A percentile compares a stretch with the other conserved stretches of the same genome.
Conservation (phyloP, 1,284 basidiomycete species). For the Cutaneotrichosporon mucoides region DNA sequence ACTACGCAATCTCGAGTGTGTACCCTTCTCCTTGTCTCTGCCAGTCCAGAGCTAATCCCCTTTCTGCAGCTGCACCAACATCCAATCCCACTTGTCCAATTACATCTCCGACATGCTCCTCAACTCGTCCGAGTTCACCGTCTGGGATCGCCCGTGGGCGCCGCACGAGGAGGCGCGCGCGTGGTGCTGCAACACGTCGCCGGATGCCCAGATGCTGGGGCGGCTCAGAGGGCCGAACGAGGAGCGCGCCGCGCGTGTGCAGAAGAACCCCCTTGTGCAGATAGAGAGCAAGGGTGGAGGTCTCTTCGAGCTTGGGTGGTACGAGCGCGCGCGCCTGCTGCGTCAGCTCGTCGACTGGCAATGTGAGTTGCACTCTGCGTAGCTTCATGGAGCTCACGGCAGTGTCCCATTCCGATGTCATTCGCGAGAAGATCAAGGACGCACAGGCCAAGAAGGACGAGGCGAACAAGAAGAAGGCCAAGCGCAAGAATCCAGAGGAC, state of each 20-base stretch:
- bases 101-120: slow-evolving; percentile 39
- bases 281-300: slow-evolving; percentile 33
- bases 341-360: slow-evolving; percentile 50
- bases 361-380: slow-evolving; percentile 25
- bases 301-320: slow-evolving; percentile 43
- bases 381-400: background rate
- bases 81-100: slow-evolving; percentile 37
- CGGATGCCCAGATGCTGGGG: slow-evolving; percentile 29
- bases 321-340: slow-evolving; percentile 36
- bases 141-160: slow-evolving; percentile 44
- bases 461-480: slow-evolving; percentile 10
- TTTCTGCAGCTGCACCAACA: slow-evolving; percentile 38
- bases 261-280: slow-evolving; percentile 34
- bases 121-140: slow-evolving; percentile 39
- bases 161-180: slow-evolving; percentile 40
- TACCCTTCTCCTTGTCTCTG: background rate
- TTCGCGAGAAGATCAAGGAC: slow-evolving; percentile 36
- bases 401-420: slow-evolving; percentile 40
- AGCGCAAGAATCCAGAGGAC: slow-evolving; percentile 17
- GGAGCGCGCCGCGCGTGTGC: slow-evolving; percentile 20
- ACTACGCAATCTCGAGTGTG: slow-evolving; percentile 7
- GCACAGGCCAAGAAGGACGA: slow-evolving; percentile 9
- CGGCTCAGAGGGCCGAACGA: slow-evolving; percentile 35
- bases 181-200: slow-evolving; percentile 30
- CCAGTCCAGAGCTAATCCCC: background rate